Conservation (phyloP, 169 alveolate species). For the Plasmodium falciparum region DNA sequence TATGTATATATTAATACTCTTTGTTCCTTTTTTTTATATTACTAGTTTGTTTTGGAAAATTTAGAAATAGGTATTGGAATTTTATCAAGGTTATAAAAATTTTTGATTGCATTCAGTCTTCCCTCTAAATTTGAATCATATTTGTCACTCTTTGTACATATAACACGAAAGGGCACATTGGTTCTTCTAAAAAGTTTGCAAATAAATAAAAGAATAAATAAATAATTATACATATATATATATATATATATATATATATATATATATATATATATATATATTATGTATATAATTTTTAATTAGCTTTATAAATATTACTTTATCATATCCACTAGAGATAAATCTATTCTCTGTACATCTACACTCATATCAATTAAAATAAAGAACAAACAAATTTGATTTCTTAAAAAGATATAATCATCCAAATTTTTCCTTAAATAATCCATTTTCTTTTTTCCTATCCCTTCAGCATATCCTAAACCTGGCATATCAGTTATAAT, state of each 20-base stretch:
- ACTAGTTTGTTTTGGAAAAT: conserved; percentile 64
- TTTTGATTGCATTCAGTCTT: conserved; percentile 46
- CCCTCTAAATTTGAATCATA: conserved; percentile 12
- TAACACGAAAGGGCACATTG: conserved; percentile 41
- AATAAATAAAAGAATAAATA: neutral
- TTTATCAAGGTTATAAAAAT: conserved; percentile 50
- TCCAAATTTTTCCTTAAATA: conserved; percentile 39
- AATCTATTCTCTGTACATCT: conserved; percentile 54
- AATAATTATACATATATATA: neutral
- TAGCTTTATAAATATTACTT: conserved; percentile 5
- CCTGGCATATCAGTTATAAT: conserved; percentile 75
- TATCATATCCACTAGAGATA: conserved; percentile 38
- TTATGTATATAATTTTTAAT: neutral
- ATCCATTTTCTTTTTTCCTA: conserved; percentile 65
- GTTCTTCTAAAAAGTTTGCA: conserved; percentile 26
- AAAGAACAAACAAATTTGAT: conserved; percentile 62
- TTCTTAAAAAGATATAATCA: conserved; percentile 58
- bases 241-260: neutral
- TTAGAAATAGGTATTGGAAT: conserved; percentile 57
- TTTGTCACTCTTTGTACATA: conserved; percentile 68
- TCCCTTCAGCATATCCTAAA: conserved; percentile 69
- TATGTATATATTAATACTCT: neutral
- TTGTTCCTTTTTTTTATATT: neutral
- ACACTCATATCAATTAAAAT: conserved; percentile 72
- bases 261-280: neutral